Conservation (phyloP, 345 rosid species). For the Brassica cretica region DNA sequence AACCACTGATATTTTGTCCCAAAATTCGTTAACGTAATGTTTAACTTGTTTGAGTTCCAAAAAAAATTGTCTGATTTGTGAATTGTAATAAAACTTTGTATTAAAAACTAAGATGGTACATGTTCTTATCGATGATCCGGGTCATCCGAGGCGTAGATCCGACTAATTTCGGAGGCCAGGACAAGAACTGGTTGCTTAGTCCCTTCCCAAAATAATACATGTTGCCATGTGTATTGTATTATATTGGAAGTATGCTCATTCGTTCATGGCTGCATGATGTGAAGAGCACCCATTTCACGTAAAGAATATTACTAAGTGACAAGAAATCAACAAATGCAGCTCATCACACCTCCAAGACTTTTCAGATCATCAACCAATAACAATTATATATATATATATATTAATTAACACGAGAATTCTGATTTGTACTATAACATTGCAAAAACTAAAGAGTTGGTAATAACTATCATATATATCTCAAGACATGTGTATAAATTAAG, state of each 20-base stretch:
- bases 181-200: too few relatives aligned
- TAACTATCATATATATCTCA: not conserved
- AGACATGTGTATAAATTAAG: not conserved
- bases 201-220: constrained; percentile 2
- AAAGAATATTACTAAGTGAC: constrained; percentile 33
- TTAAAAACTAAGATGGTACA: too few relatives aligned
- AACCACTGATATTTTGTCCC: not conserved
- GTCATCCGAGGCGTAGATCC: too few relatives aligned
- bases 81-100: too few relatives aligned
- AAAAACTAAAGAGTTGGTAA: not conserved
- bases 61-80: not conserved
- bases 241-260: constrained; percentile 17
- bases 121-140: too few relatives aligned
- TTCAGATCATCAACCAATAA: constrained; percentile 9
- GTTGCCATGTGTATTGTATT: constrained; percentile 29
- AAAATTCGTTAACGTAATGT: constrained; percentile 8
- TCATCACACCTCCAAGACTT: constrained; percentile 28
- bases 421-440: not conserved
- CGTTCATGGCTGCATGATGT: constrained; percentile 39
- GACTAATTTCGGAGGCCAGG: too few relatives aligned
- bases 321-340: constrained; percentile 36
- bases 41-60: not conserved
- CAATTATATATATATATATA: not conserved
- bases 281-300: constrained; percentile 42
- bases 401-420: not conserved